Base-by-base conservation (phyloP, 805 yeast genomes). In the Komagataella populi region DNA sequence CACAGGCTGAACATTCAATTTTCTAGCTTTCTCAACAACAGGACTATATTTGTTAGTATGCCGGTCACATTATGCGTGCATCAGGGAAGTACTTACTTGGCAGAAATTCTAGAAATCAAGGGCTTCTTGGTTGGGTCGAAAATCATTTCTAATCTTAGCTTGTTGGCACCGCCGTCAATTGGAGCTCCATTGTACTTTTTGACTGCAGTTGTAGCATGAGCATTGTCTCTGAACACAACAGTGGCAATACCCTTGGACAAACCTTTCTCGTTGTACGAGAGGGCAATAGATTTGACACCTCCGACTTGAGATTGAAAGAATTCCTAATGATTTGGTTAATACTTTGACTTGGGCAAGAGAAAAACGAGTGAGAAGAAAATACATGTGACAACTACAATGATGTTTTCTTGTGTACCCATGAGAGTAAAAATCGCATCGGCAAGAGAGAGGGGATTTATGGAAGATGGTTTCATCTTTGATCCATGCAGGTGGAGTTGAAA, bases 171-270 rank as follows among this genome's bases (percentile, higher is more conserved):
- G 51, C 83, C 83, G 64, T 93, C 99, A 60, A 93, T 86, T 62
- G 96, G 90, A 47, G 96, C 91, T 63, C 93, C 91, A 68, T 91
- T 86, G 73, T 84, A 91, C 62, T 82, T 83, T 62, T 81, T 79
- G 61, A 86, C 86, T 49, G 96, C 96, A 61, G 71, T 74, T 55
- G 77, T 70, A 50, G 98, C 98, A 65, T 76, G 75, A 54, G 82
- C 81, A 50, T 78, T 66, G 53, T 74, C 73, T 63, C 72, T 80
- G 74, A 93, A 93, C 53, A 83, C 74, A 61, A 93, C 78, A 53
- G 93, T 88, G 56, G 96, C 96, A 71, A 82, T 79, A 69, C 99
- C 99, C 56, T 85, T 85, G 57, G 95, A 87, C 68, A 81, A 81
- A 50, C 98, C 99, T 65, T 77, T 81, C 69, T 83, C 87, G 65